Evolutionary conservation across 164 flowering plant species (phyloP).

Genomic region (Stephania japonica): DNA sequence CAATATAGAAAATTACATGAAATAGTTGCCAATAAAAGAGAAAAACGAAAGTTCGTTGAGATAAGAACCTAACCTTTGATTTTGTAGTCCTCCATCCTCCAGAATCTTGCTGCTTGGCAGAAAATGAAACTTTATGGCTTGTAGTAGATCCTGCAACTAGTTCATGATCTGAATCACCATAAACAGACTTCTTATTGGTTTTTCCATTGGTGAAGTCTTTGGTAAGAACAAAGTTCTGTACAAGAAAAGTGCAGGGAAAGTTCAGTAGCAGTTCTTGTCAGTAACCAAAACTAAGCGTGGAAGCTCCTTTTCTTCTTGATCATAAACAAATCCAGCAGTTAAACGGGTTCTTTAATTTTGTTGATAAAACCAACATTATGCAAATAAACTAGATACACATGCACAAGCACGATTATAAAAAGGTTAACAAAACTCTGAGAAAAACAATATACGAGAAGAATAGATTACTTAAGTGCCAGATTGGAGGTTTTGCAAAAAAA

Average conservation of each 20-base stretch:
- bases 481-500: too few species aligned
- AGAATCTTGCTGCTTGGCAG: slow-evolving; percentile 22
- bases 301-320: background rate
- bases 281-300: background rate
- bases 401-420: background rate
- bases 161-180: slow-evolving; percentile 12
- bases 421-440: background rate
- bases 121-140: slow-evolving; percentile 41
- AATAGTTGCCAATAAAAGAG: background rate
- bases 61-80: slow-evolving; percentile 47
- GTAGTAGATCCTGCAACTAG: slow-evolving; percentile 15
- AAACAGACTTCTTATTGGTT: slow-evolving; percentile 13
- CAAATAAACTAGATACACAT: background rate
- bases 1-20: background rate
- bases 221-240: slow-evolving; percentile 8
- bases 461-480: background rate
- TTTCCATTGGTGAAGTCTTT: slow-evolving; percentile 3
- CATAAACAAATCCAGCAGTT: background rate
- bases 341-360: background rate
- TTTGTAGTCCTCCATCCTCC: slow-evolving; percentile 65
- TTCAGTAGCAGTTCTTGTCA: slow-evolving; percentile 5
- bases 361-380: background rate
- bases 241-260: slow-evolving; percentile 6
- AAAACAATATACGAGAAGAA: background rate
- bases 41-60: background rate